Evolutionary conservation across 2,329 filamentous ascomycete species (phyloP), one percentile per base, ranked within the genome.

Genomic region (Thelonectria rubi): DNA sequence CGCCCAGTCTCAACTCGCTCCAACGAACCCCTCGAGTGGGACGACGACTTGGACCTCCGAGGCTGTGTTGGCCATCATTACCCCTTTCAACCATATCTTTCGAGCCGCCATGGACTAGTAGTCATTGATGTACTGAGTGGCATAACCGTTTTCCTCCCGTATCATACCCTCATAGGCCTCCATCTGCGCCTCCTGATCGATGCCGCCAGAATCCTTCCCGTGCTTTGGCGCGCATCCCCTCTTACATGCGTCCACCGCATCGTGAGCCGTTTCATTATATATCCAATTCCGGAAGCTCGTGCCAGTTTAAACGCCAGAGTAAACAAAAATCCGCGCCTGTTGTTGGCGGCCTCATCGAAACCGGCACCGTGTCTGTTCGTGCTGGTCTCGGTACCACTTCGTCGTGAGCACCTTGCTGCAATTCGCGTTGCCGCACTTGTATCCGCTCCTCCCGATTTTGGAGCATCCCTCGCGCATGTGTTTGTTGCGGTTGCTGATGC

Each of bases 401-500:
- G 72, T 73, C 8, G 69, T 72, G 24, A 74, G 49, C 3, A 65
- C 55, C 47, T 65, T 72, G 7, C 52, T 58, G 58, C 74, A 76
- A 17, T 47, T 34, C 26, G 55, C 58, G 42, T 71, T 74, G 46
- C 70, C 60, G 46, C 74, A 76, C 39, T 55, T 64, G 18, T 72
- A 72, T 11, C 58, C 67, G 10, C 58, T 62, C 20, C 66, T 67
- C 32, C 68, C 64, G 6, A 69, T 65, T 24, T 67, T 64, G 3
- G 65, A 61, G 42, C 74, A 76, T 2, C 72, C 73, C 47, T 73
- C 67, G 2, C 65, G 68, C 62, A 69, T 68, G 64, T 76, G 74
- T 55, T 75, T 76, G 58, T 75, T 75, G 21, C 71, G 68, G 53
- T 75, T 76, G 60, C 73, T 72, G 24, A 69, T 57, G 50, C 64